phyloP scores from a whole-genome alignment of 192 early-diverging fungal species.

The Powellomyces hirtus region DNA sequence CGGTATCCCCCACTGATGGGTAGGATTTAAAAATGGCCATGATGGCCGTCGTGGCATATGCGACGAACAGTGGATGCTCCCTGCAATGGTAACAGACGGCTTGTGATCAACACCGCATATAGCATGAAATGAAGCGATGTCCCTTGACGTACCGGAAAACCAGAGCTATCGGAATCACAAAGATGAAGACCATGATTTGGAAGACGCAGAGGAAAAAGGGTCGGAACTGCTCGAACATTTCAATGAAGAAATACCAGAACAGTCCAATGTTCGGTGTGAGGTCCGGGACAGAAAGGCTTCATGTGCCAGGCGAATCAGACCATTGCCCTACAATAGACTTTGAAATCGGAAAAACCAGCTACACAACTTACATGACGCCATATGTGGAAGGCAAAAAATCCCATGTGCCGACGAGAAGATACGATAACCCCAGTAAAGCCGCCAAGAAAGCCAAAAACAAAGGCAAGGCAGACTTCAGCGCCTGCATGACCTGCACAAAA shows the following conservation, averaged over 20 bases:
- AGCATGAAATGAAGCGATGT: too few species aligned
- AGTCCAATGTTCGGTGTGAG: constrained; percentile 95
- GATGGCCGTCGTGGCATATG: constrained; percentile 67
- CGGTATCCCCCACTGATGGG: constrained; percentile 83
- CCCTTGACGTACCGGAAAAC: constrained; percentile 71
- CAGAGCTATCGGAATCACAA: constrained; percentile 78
- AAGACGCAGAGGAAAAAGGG: constrained; percentile 91
- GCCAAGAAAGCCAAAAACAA: constrained; percentile 41
- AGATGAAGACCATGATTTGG: constrained; percentile 90
- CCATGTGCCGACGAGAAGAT: constrained; percentile 65
- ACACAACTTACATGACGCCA: constrained; percentile 64
- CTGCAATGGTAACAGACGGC: constrained; percentile 50
- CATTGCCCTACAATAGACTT: neutral
- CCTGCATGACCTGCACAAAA: neutral
- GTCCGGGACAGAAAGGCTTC: constrained; percentile 74
- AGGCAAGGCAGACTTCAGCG: constrained; percentile 16
- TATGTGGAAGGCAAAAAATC: constrained; percentile 66
- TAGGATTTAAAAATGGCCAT: constrained; percentile 91
- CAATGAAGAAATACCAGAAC: constrained; percentile 99
- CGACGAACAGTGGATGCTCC: constrained; percentile 75
- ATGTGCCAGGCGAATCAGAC: constrained; percentile 26
- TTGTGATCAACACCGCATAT: too few species aligned
- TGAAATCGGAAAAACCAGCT: neutral
- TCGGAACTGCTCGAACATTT: constrained; percentile 99
- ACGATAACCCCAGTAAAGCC: constrained; percentile 57